Conservation (phyloP, 176 grass and related monocot genomes). For the Triticum timopheevii region DNA sequence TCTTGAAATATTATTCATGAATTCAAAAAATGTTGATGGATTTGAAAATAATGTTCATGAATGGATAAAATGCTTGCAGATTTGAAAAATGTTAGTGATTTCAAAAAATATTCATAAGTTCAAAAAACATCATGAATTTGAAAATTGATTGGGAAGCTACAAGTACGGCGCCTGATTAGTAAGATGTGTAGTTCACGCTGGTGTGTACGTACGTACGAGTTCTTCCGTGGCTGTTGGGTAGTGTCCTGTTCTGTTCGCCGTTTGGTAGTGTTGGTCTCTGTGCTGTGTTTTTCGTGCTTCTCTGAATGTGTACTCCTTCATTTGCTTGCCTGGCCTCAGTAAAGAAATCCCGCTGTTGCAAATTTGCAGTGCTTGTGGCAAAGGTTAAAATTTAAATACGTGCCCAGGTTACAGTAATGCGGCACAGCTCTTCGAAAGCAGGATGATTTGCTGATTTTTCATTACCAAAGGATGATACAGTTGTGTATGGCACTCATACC, state of each 20-base stretch:
- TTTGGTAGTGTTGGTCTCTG: not conserved
- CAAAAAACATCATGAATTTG: too few relatives aligned
- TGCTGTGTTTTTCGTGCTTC: conserved; percentile 19
- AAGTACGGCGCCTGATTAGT: conserved; percentile 42
- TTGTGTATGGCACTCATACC: too few relatives aligned
- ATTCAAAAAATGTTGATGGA: too few relatives aligned
- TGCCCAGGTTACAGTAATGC: too few relatives aligned
- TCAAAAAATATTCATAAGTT: too few relatives aligned
- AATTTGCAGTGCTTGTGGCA: not conserved
- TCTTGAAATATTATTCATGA: too few relatives aligned
- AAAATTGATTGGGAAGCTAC: conserved; percentile 18
- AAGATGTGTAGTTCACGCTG: not conserved
- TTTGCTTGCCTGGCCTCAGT: conserved; percentile 25
- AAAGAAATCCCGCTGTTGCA: conserved; percentile 26
- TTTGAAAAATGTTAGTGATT: too few relatives aligned
- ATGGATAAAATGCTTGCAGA: too few relatives aligned
- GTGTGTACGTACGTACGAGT: not conserved
- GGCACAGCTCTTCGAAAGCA: too few relatives aligned
- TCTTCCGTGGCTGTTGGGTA: not conserved
- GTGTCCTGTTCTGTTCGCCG: not conserved
- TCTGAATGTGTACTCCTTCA: not conserved
- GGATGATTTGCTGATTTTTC: too few relatives aligned
- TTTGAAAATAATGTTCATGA: too few relatives aligned
- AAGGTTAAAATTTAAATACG: not conserved
- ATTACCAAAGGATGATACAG: too few relatives aligned